Conservation (phyloP, 306 rosid genomes). For the Begonia fuchsioides region DNA sequence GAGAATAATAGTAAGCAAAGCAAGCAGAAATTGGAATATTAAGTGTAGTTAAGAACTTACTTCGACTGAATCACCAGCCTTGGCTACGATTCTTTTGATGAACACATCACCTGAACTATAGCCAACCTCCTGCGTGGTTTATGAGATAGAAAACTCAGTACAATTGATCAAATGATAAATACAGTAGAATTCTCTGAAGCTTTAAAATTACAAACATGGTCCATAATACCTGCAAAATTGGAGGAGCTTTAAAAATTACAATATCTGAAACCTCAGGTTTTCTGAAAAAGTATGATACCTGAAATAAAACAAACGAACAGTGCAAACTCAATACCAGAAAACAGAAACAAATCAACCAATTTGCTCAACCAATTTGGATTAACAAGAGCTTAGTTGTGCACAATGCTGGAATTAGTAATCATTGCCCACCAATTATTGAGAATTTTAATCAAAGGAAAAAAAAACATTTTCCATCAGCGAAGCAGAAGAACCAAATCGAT, state of each 20-base stretch:
- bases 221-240: conserved; percentile 45
- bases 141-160: conserved; percentile 1
- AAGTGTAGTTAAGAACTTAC: conserved; percentile 17
- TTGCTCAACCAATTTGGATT: not conserved
- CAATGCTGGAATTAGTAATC: no score
- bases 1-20: not conserved
- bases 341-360: conserved; percentile 1
- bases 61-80: conserved; percentile 79
- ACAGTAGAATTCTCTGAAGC: not conserved
- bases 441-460: no score
- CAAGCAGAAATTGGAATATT: no score
- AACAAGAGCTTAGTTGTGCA: no score
- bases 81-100: conserved; percentile 83
- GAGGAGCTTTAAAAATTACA: conserved; percentile 81
- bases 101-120: conserved; percentile 54
- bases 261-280: conserved; percentile 89
- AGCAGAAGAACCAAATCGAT: no score
- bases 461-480: no score
- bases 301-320: conserved; percentile 12
- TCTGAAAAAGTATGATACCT: conserved; percentile 79
- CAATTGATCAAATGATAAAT: no score
- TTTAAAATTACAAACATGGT: not conserved
- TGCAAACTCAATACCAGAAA: not conserved
- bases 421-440: no score
- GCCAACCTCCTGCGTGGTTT: conserved; percentile 41